Conservation (phyloP, 2,329 filamentous ascomycete species). For the Chaetomium sp. region DNA sequence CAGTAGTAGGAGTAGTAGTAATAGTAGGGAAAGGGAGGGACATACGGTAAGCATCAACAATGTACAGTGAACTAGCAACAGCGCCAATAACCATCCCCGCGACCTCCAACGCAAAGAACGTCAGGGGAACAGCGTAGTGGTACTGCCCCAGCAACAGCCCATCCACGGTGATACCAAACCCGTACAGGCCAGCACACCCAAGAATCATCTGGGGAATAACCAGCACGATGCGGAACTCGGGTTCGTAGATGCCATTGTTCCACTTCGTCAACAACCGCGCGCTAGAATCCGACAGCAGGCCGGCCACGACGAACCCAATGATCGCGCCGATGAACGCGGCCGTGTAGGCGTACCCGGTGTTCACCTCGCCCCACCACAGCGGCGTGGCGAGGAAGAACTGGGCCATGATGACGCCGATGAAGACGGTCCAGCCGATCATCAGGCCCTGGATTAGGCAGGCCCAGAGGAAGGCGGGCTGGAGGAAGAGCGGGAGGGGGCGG, state of each 20-base stretch:
- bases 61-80: slow-evolving; percentile 77
- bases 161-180: slow-evolving; percentile 69
- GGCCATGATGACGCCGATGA: slow-evolving; percentile 79
- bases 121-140: slow-evolving; percentile 65
- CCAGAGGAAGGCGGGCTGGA: slow-evolving; percentile 84
- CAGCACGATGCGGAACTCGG: slow-evolving; percentile 80
- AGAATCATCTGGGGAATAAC: slow-evolving; percentile 77
- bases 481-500: slow-evolving; percentile 75
- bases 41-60: slow-evolving; percentile 86
- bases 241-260: slow-evolving; percentile 81
- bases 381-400: slow-evolving; percentile 75
- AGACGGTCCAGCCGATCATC: slow-evolving; percentile 92
- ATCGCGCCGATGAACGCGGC: slow-evolving; percentile 81
- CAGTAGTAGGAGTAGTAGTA: no score
- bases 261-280: slow-evolving; percentile 62
- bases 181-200: slow-evolving; percentile 72
- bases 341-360: slow-evolving; percentile 81
- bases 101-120: slow-evolving; percentile 80
- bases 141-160: slow-evolving; percentile 51
- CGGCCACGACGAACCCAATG: slow-evolving; percentile 69
- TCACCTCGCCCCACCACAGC: slow-evolving; percentile 72
- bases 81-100: slow-evolving; percentile 89
- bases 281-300: slow-evolving; percentile 65
- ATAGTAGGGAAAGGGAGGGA: slow-evolving; percentile 19
- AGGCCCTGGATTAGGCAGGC: slow-evolving; percentile 72